Percentiles rank a stretch among this genome's conserved stretches.
Conservation (phyloP, 2,329 filamentous ascomycete genomes). For the Trichoderma guizhouense region DNA sequence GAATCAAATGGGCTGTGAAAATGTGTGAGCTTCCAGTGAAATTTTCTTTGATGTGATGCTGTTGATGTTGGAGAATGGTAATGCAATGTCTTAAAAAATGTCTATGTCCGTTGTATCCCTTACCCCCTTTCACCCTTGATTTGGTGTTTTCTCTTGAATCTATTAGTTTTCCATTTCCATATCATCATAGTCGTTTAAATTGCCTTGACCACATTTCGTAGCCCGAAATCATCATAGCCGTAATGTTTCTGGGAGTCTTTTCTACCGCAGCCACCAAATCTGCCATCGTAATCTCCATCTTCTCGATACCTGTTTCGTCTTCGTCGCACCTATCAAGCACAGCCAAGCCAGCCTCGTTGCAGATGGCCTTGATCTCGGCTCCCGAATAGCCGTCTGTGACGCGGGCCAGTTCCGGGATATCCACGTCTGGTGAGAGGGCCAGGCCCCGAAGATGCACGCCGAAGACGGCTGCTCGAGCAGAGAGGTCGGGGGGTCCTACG, state of each 20-base stretch:
- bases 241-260: constrained; percentile 56
- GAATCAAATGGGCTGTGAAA: not conserved
- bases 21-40: not conserved
- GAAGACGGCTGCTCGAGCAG: constrained; percentile 74
- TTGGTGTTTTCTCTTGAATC: too few relatives aligned
- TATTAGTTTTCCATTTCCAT: not conserved
- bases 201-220: constrained; percentile 56
- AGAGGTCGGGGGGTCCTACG: constrained; percentile 72
- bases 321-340: constrained; percentile 39
- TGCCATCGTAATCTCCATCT: constrained; percentile 38
- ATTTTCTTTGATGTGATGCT: not conserved
- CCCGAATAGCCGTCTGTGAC: constrained; percentile 77
- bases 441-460: constrained; percentile 62
- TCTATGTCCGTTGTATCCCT: not conserved
- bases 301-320: constrained; percentile 26
- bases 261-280: constrained; percentile 45
- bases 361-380: constrained; percentile 67
- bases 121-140: not conserved
- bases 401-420: constrained; percentile 60
- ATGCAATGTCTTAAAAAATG: not conserved
- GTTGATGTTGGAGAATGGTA: not conserved
- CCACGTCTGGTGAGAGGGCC: constrained; percentile 59
- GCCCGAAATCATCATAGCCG: constrained; percentile 52
- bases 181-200: constrained; percentile 27
- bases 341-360: constrained; percentile 42